A percentile compares a stretch with the other conserved stretches of the same genome.
phyloP scores from a whole-genome alignment of 257 asterid genomes.

The Ilex asprella region DNA sequence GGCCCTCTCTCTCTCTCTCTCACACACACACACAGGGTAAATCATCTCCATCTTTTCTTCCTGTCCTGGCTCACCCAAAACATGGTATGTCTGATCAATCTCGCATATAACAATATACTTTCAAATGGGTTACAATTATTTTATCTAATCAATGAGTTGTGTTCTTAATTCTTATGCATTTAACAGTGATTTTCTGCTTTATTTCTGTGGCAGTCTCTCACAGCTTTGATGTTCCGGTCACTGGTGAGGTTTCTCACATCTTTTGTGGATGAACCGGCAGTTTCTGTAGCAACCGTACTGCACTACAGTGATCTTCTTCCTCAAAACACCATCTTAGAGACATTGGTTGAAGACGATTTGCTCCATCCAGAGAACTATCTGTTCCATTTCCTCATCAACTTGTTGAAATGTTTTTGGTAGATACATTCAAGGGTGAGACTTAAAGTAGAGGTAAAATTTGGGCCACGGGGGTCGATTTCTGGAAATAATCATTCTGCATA shows the following conservation, averaged over 20 bases:
- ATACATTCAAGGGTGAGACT: not conserved
- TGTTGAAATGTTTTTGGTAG: constrained; percentile 12
- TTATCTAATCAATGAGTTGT: too few relatives aligned
- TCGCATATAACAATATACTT: too few relatives aligned
- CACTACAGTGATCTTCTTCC: constrained; percentile 12
- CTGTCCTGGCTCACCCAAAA: too few relatives aligned
- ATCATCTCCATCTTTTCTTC: too few relatives aligned
- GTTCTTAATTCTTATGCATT: not conserved
- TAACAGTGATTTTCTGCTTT: not conserved
- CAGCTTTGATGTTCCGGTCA: constrained; percentile 6
- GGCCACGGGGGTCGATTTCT: too few relatives aligned
- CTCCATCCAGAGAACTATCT: not conserved
- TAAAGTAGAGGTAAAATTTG: too few relatives aligned
- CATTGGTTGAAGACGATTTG: constrained; percentile 4
- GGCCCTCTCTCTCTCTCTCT: too few relatives aligned
- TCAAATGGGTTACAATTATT: too few relatives aligned
- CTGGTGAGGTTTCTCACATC: constrained; percentile 4
- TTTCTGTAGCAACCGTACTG: constrained; percentile 7
- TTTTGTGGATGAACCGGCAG: constrained; percentile 5
- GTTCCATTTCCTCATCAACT: constrained; percentile 2
- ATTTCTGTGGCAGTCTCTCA: constrained; percentile 1
- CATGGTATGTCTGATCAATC: too few relatives aligned
- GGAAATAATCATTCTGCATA: too few relatives aligned
- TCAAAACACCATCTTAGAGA: constrained; percentile 1
- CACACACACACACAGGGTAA: too few relatives aligned